phyloP scores from a whole-genome alignment of 169 alveolate genomes.

The Cryptosporidium xiaoi region DNA sequence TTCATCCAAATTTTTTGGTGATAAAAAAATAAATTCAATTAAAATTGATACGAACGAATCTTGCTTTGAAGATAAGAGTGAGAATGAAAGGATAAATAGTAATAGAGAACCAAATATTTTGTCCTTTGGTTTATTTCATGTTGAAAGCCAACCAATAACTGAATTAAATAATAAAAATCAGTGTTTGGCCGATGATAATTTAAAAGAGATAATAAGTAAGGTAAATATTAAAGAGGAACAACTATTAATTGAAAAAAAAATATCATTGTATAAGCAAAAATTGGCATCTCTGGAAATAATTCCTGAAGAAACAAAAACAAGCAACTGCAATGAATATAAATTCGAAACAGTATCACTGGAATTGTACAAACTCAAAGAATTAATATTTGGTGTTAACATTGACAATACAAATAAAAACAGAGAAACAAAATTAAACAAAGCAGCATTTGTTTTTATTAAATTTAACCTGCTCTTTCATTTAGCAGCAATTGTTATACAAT shows the following conservation, averaged over 20 bases:
- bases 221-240: not conserved
- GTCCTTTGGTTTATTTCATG: slow-evolving; percentile 8
- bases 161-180: not conserved
- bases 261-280: slow-evolving; percentile 15
- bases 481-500: slow-evolving; percentile 72
- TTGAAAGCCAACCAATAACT: not conserved
- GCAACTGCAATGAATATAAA: not conserved
- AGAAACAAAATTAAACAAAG: slow-evolving; percentile 23
- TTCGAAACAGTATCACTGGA: not conserved
- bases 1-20: too few species aligned
- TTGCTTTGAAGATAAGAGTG: slow-evolving; percentile 21
- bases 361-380: not conserved
- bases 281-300: slow-evolving; percentile 43
- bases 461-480: slow-evolving; percentile 51
- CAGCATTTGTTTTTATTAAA: slow-evolving; percentile 42
- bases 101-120: not conserved
- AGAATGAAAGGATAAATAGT: slow-evolving; percentile 58
- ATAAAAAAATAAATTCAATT: not conserved
- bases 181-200: not conserved
- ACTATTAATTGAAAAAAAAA: not conserved
- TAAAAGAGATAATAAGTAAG: not conserved
- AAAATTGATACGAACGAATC: not conserved
- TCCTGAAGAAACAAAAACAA: not conserved
- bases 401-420: not conserved
- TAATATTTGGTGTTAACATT: not conserved